Evolutionary conservation across 495 filamentous ascomycete genomes (phyloP), one percentile per base, ranked within the genome.

Genomic region (Baudoinia panamericana): DNA sequence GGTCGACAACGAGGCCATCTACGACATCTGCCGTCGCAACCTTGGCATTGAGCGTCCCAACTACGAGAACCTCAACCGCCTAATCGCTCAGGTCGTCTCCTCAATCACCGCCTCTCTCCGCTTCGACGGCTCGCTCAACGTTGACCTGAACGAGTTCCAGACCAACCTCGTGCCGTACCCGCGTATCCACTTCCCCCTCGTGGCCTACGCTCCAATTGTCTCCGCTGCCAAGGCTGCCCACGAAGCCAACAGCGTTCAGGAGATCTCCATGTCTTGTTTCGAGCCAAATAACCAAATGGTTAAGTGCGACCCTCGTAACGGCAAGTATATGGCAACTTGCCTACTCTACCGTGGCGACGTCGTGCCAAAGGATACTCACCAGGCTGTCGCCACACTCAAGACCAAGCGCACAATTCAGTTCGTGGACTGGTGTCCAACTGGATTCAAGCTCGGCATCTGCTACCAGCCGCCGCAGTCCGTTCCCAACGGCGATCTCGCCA

Each of bases 391-490:
- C 33, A 82, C 79, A 31, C 81, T 97, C 62, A 97, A 96, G 81
- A 93, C 92, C 54, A 94, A 93, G 76, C 77, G 85, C 46, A 93
- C 86, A 58, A 94, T 97, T 58, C 87, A 96, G 71, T 93, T 96
- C 57, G 90, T 97, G 54, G 90, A 97, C 69, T 97, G 90, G 90
- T 97, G 90, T 76, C 90, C 90, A 51, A 97, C 90, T 57, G 90
- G 90, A 53, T 96, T 96, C 80, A 97, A 97, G 80, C 80, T 97
- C 54, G 90, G 90, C 70, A 97, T 97, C 73, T 94, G 86, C 80
- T 95, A 84, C 75, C 88, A 97, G 71, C 83, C 87, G 43, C 90
- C 90, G 48, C 74, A 87, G 69, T 78, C 77, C 66, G 86, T 94
- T 36, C 90, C 90, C 59, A 93, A 92, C 68, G 86, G 92, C 52